Conservation (phyloP, 2,329 filamentous ascomycete genomes). For the Colletotrichum eleusines region DNA sequence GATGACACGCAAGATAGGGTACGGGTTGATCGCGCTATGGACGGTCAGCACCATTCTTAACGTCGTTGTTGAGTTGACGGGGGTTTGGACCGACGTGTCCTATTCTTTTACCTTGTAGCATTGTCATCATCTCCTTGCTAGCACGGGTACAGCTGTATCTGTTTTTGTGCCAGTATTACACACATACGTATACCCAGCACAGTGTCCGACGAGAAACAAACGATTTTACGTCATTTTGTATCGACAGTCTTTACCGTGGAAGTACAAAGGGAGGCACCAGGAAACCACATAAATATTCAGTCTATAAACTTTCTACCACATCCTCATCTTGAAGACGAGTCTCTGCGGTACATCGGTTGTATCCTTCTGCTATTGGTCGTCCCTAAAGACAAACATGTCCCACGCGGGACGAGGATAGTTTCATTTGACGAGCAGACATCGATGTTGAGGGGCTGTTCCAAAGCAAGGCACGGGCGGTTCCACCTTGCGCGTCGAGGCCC, state of each 20-base stretch:
- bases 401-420: background rate
- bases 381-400: no score
- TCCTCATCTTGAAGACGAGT: background rate
- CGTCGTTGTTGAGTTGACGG: conserved; percentile 80
- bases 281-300: conserved; percentile 12
- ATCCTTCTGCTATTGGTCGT: background rate
- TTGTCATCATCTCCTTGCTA: background rate
- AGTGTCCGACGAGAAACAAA: conserved; percentile 28
- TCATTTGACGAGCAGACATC: conserved; percentile 6
- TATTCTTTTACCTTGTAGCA: conserved; percentile 33
- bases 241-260: conserved; percentile 29
- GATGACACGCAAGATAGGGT: conserved; percentile 86
- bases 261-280: background rate
- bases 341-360: conserved; percentile 16
- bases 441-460: background rate
- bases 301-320: conserved; percentile 18
- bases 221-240: conserved; percentile 1
- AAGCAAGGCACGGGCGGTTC: conserved; percentile 30
- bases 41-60: conserved; percentile 82
- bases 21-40: conserved; percentile 85
- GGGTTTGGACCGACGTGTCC: conserved; percentile 59
- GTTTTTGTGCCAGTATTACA: conserved; percentile 24
- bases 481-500: conserved; percentile 21
- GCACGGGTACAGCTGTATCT: conserved; percentile 22
- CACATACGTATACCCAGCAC: conserved; percentile 30